phyloP scores from a whole-genome alignment of 169 alveolate genomes.

The Eimeria praecox region DNA sequence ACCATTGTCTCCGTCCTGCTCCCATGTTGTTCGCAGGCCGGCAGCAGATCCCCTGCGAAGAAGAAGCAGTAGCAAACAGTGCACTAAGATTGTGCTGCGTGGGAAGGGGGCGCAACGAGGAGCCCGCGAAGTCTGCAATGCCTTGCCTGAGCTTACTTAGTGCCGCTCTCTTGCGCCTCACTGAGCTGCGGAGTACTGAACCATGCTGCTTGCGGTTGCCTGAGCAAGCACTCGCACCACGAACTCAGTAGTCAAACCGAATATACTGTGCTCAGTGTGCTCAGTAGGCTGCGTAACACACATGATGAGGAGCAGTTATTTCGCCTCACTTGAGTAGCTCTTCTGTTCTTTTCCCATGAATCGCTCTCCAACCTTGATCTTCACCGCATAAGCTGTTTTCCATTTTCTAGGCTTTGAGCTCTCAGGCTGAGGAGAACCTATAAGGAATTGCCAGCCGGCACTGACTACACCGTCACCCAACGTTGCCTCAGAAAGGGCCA shows the following conservation, averaged over 20 bases:
- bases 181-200: not conserved
- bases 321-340: conserved; percentile 41
- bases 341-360: conserved; percentile 48
- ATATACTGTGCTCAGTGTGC: not conserved
- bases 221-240: not conserved
- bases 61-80: not conserved
- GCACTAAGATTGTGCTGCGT: not conserved
- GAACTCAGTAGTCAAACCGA: not conserved
- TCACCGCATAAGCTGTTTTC: not conserved
- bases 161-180: not conserved
- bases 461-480: not conserved
- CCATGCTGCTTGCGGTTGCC: conserved; percentile 53
- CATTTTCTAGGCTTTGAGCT: not conserved
- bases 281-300: not conserved
- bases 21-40: conserved; percentile 67
- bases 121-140: not conserved
- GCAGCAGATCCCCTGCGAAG: conserved; percentile 44
- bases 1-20: not conserved
- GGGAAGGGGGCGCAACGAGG: not conserved
- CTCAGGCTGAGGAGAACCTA: not conserved
- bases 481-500: not conserved
- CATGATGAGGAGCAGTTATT: not conserved
- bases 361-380: conserved; percentile 32
- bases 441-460: not conserved
- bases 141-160: not conserved